Evolutionary conservation across 306 rosid genomes (phyloP), one percentile per base, ranked within the genome.

Genomic region (Prunus persica): DNA sequence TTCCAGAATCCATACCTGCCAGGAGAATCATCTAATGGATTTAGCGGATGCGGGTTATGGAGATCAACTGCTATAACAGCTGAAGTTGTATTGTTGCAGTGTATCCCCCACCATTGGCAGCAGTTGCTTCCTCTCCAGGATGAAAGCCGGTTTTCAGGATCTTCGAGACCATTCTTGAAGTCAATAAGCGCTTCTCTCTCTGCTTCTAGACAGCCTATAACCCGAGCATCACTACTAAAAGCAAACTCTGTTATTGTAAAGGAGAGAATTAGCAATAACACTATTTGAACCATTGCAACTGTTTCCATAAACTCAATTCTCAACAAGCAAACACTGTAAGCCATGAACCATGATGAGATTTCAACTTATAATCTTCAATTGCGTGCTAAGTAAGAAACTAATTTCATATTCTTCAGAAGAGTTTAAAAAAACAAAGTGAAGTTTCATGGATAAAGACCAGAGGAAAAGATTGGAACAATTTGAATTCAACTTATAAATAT

Each of bases 101-200:
- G n/a, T 65, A 86, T 82, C 71, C 86, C 85, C 1, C 15, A 24
- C 89, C 90, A 87, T 27, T 81, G 76, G 67, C 86, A 89, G 70
- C 89, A 83, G 74, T 79, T 68, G 16, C 19, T 58, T 24, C 79
- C 87, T 73, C 41, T 75, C 89, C 89, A 83, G 0, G 88, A 87
- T 5, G 70, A 83, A 14, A 89, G 80, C 22, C 69, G 28, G 41
- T 65, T 82, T 0, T 28, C 30, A 7, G 83, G 86, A 84, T 82
- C 90, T 19, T 73, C 14, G 34, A 88, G 80, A 46, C 90, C 93
- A 25, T 41, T 27, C 78, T 75, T 86, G 79, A 84, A 89, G 72
- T 83, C 79, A 34, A 76, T 16, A 6, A 86, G 82, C 54, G 87
- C 86, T 28, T 81, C 87, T 67, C 71, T 15, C 25, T 84, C 80